Percentiles rank a stretch among this genome's conserved stretches.
Conservation (phyloP, 192 early-diverging fungal species). For the Fimicolochytrium jonesii region DNA sequence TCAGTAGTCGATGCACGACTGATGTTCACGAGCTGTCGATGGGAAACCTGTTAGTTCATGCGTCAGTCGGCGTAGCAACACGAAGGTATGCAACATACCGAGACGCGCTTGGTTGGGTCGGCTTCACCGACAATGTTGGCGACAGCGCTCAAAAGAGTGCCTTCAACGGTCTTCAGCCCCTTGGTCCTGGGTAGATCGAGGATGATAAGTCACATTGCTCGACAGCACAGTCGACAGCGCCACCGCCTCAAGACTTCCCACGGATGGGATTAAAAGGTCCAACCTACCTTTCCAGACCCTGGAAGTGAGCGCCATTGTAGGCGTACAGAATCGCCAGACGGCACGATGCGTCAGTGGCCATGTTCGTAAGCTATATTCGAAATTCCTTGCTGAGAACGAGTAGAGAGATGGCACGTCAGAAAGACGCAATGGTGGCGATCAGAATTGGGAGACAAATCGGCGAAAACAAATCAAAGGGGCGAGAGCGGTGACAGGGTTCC, state of each 20-base stretch:
- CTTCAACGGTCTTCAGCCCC: slow-evolving; percentile 40
- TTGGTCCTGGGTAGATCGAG: slow-evolving; percentile 36
- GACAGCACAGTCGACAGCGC: background rate
- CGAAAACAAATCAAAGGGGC: too few species aligned
- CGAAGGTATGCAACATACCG: slow-evolving; percentile 15
- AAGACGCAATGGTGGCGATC: too few species aligned
- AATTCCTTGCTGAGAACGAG: too few species aligned
- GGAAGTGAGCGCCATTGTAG: slow-evolving; percentile 43
- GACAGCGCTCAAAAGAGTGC: slow-evolving; percentile 32
- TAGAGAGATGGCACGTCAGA: too few species aligned
- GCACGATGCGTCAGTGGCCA: too few species aligned
- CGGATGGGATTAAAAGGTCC: background rate
- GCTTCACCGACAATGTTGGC: slow-evolving; percentile 32
- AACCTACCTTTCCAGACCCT: slow-evolving; percentile 37
- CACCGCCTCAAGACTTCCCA: background rate
- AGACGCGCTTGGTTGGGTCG: slow-evolving; percentile 25
- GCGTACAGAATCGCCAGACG: slow-evolving; percentile 40
- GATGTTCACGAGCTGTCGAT: slow-evolving; percentile 40
- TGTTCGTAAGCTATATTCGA: too few species aligned
- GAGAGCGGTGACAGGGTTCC: too few species aligned
- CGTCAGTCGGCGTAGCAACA: background rate
- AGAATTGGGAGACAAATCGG: too few species aligned
- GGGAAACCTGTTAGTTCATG: background rate
- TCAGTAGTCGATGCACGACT: slow-evolving; percentile 68
- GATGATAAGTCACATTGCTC: background rate